phyloP scores from a whole-genome alignment of 495 filamentous ascomycete genomes.

The Daldinia caldariorum region DNA sequence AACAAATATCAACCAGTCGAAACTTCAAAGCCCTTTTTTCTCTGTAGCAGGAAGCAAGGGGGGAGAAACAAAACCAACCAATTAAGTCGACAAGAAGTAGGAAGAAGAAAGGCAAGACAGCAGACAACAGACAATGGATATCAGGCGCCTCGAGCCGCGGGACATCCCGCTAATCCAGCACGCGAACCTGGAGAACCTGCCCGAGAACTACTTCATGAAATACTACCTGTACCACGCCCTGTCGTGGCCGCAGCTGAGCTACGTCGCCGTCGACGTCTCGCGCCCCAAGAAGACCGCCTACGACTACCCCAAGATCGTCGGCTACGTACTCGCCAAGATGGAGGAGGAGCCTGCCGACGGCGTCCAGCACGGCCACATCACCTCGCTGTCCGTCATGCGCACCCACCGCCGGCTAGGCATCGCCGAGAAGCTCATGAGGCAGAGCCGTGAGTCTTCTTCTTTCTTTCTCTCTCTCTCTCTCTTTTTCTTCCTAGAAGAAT shows the following conservation, averaged over 20 bases:
- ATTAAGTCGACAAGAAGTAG: neutral
- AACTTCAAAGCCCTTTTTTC: neutral
- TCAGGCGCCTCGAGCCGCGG: constrained; percentile 74
- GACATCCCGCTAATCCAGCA: constrained; percentile 96
- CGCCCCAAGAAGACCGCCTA: constrained; percentile 80
- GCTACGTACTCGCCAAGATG: constrained; percentile 99
- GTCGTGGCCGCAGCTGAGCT: constrained; percentile 96
- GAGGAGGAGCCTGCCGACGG: constrained; percentile 96
- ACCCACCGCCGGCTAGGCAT: constrained; percentile 91
- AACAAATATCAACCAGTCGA: neutral
- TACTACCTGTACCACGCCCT: constrained; percentile 99
- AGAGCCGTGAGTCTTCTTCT: constrained; percentile 77
- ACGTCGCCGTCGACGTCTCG: constrained; percentile 90
- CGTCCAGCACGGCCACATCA: constrained; percentile 95
- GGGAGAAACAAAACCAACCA: neutral
- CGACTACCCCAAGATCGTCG: constrained; percentile 96
- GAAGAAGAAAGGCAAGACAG: neutral
- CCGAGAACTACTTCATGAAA: constrained; percentile 99
- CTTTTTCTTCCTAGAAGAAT: neutral
- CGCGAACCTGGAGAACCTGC: constrained; percentile 98
- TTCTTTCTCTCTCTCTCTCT: neutral
- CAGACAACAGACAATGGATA: constrained; percentile 69
- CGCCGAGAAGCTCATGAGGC: constrained; percentile 95
- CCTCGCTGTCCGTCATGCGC: constrained; percentile 92
- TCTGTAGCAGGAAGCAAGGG: neutral